Percentiles rank a stretch among this genome's conserved stretches.
phyloP scores from a whole-genome alignment of 129 eudicot species.

The Flaveria bidentis region DNA sequence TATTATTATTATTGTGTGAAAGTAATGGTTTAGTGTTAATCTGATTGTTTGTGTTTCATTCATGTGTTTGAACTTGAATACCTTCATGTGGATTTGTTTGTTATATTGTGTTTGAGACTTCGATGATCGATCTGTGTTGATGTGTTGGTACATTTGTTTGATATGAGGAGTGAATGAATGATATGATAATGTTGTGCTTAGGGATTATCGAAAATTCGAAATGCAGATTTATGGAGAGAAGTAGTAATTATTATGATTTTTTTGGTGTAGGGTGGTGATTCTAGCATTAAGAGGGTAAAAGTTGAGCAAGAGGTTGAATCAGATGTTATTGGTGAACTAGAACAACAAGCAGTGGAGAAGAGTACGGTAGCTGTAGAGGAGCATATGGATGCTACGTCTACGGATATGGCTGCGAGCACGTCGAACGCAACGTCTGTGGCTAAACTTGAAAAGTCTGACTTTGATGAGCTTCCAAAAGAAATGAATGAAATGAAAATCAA shows the following conservation, averaged over 20 bases:
- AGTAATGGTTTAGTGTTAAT: constrained; percentile 2
- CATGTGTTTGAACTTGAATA: not conserved
- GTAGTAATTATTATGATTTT: not conserved
- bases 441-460: constrained; percentile 50
- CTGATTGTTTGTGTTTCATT: constrained; percentile 7
- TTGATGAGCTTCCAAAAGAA: constrained; percentile 73
- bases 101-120: not conserved
- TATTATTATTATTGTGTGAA: not conserved
- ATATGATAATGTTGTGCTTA: not conserved
- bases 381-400: constrained; percentile 47
- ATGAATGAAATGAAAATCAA: constrained; percentile 75
- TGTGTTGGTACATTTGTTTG: not conserved
- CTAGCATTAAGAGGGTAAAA: constrained; percentile 62
- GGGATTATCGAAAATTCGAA: constrained; percentile 9
- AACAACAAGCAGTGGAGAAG: constrained; percentile 46
- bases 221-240: constrained; percentile 3
- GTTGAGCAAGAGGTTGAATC: constrained; percentile 60
- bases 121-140: constrained; percentile 9
- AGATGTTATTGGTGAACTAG: constrained; percentile 42
- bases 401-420: constrained; percentile 55
- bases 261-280: constrained; percentile 57
- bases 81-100: constrained; percentile 2
- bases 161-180: not conserved
- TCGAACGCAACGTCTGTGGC: constrained; percentile 39
- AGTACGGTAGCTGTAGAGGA: constrained; percentile 35